Percentiles rank a stretch among this genome's conserved stretches.
phyloP scores from a whole-genome alignment of 2,329 filamentous ascomycete species.

The Cladosporium velox region DNA sequence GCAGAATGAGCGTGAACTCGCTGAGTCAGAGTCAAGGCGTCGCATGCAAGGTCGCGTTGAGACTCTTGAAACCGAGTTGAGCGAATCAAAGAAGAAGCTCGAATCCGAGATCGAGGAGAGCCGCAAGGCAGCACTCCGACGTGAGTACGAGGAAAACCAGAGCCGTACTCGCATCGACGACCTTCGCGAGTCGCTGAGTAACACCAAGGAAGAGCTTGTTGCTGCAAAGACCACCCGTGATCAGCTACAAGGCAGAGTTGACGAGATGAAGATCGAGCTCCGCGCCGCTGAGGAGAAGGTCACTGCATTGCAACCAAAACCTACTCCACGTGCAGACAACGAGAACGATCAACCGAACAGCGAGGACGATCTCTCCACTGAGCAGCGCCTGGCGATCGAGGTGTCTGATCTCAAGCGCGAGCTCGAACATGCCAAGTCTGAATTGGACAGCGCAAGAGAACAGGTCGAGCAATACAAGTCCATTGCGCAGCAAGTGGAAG shows the following conservation, averaged over 20 bases:
- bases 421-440: constrained; percentile 75
- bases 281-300: constrained; percentile 86
- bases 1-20: constrained; percentile 86
- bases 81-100: constrained; percentile 77
- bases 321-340: constrained; percentile 30
- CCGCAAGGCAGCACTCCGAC: constrained; percentile 78
- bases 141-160: constrained; percentile 88
- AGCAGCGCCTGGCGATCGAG: constrained; percentile 81
- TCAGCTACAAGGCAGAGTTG: constrained; percentile 82
- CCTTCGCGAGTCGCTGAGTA: constrained; percentile 74
- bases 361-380: constrained; percentile 59
- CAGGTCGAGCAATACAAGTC: constrained; percentile 86
- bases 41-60: constrained; percentile 79
- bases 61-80: constrained; percentile 74
- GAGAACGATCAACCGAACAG: constrained; percentile 49
- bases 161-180: constrained; percentile 91
- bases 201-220: constrained; percentile 82
- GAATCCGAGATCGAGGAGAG: constrained; percentile 79
- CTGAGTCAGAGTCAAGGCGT: constrained; percentile 78
- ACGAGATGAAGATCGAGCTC: constrained; percentile 85
- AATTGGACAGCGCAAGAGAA: constrained; percentile 77
- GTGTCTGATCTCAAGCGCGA: constrained; percentile 85
- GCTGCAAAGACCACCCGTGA: constrained; percentile 84
- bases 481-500: constrained; percentile 84
- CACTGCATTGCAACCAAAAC: constrained; percentile 72